Conservation (phyloP, 2,329 filamentous ascomycete genomes). For the Epichloe aotearoae region DNA sequence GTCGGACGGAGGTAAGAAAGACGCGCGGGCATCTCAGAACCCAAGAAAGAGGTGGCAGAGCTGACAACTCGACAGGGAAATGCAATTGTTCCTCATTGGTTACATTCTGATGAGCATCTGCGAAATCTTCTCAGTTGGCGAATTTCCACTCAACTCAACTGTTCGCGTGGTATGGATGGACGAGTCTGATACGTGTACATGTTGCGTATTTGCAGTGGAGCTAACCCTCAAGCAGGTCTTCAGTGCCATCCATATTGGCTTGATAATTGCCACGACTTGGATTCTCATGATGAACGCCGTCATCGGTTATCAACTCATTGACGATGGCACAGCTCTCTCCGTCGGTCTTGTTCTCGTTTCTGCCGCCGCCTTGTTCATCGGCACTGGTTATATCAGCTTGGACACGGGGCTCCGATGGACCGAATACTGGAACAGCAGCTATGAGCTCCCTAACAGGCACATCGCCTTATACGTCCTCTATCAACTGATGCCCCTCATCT, state of each 20-base stretch:
- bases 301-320: constrained; percentile 84
- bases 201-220: constrained; percentile 34
- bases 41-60: background rate
- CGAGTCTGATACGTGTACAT: background rate
- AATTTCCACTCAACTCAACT: constrained; percentile 59
- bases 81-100: constrained; percentile 82
- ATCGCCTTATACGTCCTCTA: constrained; percentile 91
- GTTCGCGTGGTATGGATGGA: constrained; percentile 54
- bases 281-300: constrained; percentile 82
- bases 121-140: constrained; percentile 92
- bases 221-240: constrained; percentile 55
- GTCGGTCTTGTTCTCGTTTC: constrained; percentile 63
- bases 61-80: constrained; percentile 52
- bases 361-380: constrained; percentile 61
- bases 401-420: constrained; percentile 88
- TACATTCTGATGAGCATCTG: constrained; percentile 85
- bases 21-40: background rate
- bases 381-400: constrained; percentile 88
- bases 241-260: constrained; percentile 76
- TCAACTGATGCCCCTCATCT: constrained; percentile 76
- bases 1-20: constrained; percentile 70
- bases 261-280: constrained; percentile 82
- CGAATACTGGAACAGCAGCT: constrained; percentile 55
- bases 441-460: constrained; percentile 48
- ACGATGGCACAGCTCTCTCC: constrained; percentile 82